Evolutionary conservation across 1,284 basidiomycete species (phyloP).

Genomic region (Jaminaea rosea): DNA sequence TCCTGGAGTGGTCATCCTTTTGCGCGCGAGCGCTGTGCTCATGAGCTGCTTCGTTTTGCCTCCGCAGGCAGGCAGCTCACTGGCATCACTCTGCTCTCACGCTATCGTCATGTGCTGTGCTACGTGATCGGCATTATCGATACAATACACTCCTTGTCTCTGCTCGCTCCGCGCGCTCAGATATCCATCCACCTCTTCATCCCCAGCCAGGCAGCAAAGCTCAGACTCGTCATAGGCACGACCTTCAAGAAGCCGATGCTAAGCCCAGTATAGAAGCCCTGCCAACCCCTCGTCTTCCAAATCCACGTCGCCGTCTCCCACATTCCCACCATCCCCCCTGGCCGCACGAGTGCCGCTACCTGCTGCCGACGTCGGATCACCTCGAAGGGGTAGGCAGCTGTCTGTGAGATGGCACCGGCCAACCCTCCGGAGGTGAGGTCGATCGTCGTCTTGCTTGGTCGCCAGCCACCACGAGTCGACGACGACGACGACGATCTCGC

Average conservation of each 20-base stretch:
- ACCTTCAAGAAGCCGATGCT: constrained; percentile 91
- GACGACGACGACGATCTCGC: background rate
- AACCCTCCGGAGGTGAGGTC: constrained; percentile 74
- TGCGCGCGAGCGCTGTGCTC: too few species aligned
- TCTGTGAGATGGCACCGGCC: constrained; percentile 82
- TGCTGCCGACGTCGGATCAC: constrained; percentile 90
- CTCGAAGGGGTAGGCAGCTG: constrained; percentile 91
- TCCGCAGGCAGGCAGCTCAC: too few species aligned
- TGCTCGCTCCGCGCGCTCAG: too few species aligned
- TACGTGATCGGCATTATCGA: too few species aligned
- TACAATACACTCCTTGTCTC: too few species aligned
- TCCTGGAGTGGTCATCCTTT: too few species aligned
- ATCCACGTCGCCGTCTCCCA: constrained; percentile 52
- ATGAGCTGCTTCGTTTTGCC: too few species aligned
- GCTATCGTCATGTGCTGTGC: too few species aligned
- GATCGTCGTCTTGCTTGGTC: constrained; percentile 46
- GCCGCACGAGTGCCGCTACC: constrained; percentile 59
- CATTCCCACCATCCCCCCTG: constrained; percentile 37
- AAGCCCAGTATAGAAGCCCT: constrained; percentile 87
- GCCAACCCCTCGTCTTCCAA: constrained; percentile 63
- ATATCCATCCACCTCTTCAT: constrained; percentile 45
- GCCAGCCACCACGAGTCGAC: constrained; percentile 5
- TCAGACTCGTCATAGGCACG: constrained; percentile 74
- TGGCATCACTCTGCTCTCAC: too few species aligned
- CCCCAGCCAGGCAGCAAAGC: constrained; percentile 42